Evolutionary conservation across 2,329 filamentous ascomycete species (phyloP).

Genomic region (Aspergillus sclerotialis): DNA sequence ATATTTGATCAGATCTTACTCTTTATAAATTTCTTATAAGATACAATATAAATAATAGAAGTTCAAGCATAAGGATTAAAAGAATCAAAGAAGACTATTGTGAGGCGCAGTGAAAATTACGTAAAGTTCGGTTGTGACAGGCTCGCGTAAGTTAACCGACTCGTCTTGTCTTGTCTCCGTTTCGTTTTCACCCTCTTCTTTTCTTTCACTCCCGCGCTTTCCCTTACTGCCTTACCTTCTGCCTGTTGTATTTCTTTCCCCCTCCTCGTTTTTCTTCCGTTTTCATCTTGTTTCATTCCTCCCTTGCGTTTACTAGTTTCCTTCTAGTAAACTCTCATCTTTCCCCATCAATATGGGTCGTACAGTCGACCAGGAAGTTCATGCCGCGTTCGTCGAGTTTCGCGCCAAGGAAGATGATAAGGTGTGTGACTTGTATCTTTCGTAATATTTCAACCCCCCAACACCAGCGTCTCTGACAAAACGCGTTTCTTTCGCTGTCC

Average conservation of each 20-base stretch:
- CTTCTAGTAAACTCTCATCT: conserved; percentile 6
- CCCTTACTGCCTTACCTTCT: conserved; percentile 5
- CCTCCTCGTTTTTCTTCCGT: background rate
- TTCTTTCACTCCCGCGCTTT: conserved; percentile 2
- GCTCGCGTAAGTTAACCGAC: conserved; percentile 23
- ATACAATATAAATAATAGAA: background rate
- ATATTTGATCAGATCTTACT: too few species aligned
- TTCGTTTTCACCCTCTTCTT: conserved; percentile 10
- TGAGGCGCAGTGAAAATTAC: conserved; percentile 12
- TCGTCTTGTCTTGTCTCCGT: conserved; percentile 18
- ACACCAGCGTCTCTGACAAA: conserved; percentile 30
- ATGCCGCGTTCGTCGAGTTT: conserved; percentile 48
- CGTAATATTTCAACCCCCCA: conserved; percentile 34
- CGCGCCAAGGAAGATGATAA: conserved; percentile 48
- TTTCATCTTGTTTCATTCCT: background rate
- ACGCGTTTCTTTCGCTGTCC: conserved; percentile 15
- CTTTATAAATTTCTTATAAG: too few species aligned
- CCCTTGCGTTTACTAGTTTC: background rate
- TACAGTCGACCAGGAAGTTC: conserved; percentile 46
- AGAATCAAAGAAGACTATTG: too few species aligned
- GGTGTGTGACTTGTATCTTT: conserved; percentile 36
- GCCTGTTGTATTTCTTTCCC: conserved; percentile 7
- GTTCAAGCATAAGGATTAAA: background rate
- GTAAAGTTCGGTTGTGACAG: conserved; percentile 15
- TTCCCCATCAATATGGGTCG: conserved; percentile 39